Evolutionary conservation across 345 rosid species (phyloP).

Genomic region (Sonneratia caseolaris): DNA sequence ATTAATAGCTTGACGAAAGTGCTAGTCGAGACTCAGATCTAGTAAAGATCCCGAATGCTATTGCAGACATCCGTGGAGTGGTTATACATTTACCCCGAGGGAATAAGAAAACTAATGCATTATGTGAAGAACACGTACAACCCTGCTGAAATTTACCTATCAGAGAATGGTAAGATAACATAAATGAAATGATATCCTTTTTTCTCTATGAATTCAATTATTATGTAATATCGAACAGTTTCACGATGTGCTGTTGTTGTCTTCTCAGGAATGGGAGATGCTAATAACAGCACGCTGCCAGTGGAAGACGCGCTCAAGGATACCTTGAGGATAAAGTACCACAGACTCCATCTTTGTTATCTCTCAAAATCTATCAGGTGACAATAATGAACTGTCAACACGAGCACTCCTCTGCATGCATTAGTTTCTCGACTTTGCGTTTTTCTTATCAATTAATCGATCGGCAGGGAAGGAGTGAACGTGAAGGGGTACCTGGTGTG

Average conservation of each 20-base stretch:
- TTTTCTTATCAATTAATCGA: background rate
- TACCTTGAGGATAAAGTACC: conserved; percentile 7
- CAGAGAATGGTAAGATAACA: conserved; percentile 40
- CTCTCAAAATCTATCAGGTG: conserved; percentile 14
- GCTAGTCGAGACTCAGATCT: background rate
- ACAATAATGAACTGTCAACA: background rate
- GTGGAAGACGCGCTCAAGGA: conserved; percentile 13
- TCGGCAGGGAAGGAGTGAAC: conserved; percentile 20
- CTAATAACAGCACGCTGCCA: conserved; percentile 11
- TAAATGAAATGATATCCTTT: background rate
- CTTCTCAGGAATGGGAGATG: conserved; percentile 6
- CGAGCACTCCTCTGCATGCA: background rate
- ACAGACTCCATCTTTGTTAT: conserved; percentile 8
- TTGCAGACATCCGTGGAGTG: conserved; percentile 27
- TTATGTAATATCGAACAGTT: background rate
- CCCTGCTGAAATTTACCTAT: conserved; percentile 32
- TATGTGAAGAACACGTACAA: conserved; percentile 31
- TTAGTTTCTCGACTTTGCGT: too few species aligned
- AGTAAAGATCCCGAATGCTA: background rate
- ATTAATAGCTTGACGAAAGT: background rate
- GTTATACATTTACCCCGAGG: conserved; percentile 39
- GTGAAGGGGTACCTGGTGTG: conserved; percentile 27
- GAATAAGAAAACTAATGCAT: conserved; percentile 26
- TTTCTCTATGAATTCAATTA: background rate
- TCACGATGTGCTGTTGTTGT: background rate